These are phyloP conservation scores for Saccharomycopsis sp. DNA, from an alignment of 805 yeast genomes.

Conservation along the genomic window DNA sequence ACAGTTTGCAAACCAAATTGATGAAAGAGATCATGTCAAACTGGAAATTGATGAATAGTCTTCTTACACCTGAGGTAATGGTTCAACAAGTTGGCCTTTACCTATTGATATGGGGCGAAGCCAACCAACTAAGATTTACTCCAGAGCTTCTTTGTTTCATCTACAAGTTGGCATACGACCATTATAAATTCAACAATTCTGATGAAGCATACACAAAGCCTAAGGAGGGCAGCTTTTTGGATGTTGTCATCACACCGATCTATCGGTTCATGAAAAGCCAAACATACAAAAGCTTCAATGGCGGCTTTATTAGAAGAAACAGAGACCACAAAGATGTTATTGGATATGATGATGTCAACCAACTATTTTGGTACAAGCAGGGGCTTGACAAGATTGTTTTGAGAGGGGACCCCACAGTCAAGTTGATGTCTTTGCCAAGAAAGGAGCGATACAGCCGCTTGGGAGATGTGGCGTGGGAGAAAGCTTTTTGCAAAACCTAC, in stretches of 20 bases:
- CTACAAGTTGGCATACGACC: constrained; percentile 47
- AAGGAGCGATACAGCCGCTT: constrained; percentile 81
- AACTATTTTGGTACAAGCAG: constrained; percentile 98
- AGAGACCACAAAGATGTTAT: constrained; percentile 71
- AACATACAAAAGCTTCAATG: constrained; percentile 73
- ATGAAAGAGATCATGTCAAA: constrained; percentile 31
- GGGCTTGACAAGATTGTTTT: constrained; percentile 87
- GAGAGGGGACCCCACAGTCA: too few species aligned
- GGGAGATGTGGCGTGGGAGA: constrained; percentile 86
- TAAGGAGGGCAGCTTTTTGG: constrained; percentile 81
- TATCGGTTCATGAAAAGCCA: constrained; percentile 73
- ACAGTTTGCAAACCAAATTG: constrained; percentile 6
- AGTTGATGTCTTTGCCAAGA: constrained; percentile 77
- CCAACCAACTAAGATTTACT: constrained; percentile 79
- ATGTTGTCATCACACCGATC: constrained; percentile 85
- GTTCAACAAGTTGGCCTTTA: constrained; percentile 73
- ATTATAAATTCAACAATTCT: constrained; percentile 26
- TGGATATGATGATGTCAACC: constrained; percentile 98
- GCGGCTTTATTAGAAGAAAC: constrained; percentile 78
- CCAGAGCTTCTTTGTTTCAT: constrained; percentile 48
- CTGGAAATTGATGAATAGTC: constrained; percentile 78
- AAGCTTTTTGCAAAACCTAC: constrained; percentile 90
- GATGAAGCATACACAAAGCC: constrained; percentile 47
- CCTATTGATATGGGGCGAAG: constrained; percentile 81
- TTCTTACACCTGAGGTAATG: constrained; percentile 63